A percentile compares a stretch with the other conserved stretches of the same genome.
Conservation (phyloP, 169 alveolate genomes). For the Plasmodium malariae region DNA sequence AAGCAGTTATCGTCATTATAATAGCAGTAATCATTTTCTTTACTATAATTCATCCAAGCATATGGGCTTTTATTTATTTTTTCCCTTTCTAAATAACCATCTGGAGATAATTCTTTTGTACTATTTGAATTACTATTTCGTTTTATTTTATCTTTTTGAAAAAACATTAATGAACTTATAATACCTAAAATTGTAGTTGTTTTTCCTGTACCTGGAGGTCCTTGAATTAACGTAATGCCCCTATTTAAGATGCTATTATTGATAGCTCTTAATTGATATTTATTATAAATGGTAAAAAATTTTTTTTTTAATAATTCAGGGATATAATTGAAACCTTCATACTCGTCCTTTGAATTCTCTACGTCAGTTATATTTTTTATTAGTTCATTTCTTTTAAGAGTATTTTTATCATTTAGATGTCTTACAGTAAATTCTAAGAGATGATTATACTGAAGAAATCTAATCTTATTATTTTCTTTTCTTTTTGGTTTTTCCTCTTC, state of each 20-base stretch:
- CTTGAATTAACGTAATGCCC: constrained; percentile 96
- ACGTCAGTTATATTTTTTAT: background rate
- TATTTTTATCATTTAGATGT: background rate
- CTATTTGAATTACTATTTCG: background rate
- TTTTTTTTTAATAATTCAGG: constrained; percentile 78
- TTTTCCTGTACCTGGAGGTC: constrained; percentile 99
- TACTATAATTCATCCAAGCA: constrained; percentile 43
- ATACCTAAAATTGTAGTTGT: constrained; percentile 96
- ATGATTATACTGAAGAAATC: background rate
- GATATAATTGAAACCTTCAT: constrained; percentile 57
- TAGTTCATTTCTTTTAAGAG: background rate
- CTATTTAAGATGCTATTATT: constrained; percentile 80
- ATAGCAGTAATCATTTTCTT: constrained; percentile 36
- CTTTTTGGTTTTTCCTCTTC: background rate
- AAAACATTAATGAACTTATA: constrained; percentile 88
- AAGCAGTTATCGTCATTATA: constrained; percentile 69
- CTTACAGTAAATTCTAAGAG: background rate
- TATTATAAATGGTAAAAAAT: constrained; percentile 78
- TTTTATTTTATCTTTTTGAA: constrained; percentile 4
- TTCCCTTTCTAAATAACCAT: background rate
- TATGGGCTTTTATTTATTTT: constrained; percentile 32
- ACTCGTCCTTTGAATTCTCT: background rate
- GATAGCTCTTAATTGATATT: constrained; percentile 84
- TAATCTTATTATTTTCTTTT: background rate
- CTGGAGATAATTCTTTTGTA: background rate